Conservation (phyloP, 768 basidiomycete species). For the Suillus luteus region DNA sequence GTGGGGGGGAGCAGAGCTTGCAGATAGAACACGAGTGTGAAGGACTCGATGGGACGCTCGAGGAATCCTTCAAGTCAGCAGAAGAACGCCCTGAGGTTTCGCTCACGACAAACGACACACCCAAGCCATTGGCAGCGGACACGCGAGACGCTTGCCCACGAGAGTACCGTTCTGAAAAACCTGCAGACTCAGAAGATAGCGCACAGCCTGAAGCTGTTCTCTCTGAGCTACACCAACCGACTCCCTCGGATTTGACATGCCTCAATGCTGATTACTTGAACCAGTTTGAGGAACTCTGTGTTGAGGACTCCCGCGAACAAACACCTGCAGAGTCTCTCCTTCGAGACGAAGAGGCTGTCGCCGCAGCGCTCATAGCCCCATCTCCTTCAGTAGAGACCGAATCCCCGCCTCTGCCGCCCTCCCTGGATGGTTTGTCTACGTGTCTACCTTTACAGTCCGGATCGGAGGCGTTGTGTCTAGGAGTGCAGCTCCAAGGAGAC, state of each 20-base stretch:
- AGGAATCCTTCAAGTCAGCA: background rate
- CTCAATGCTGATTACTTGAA: background rate
- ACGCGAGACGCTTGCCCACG: background rate
- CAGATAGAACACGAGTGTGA: background rate
- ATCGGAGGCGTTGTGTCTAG: background rate
- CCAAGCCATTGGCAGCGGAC: background rate
- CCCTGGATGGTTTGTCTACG: background rate
- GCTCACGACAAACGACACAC: too few species aligned
- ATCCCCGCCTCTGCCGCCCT: background rate
- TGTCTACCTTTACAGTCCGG: background rate
- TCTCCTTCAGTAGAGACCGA: background rate
- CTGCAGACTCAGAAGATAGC: background rate
- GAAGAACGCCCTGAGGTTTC: background rate
- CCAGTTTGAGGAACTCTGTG: background rate
- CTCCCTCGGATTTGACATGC: background rate
- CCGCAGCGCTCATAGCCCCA: background rate
- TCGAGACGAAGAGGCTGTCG: conserved; percentile 1
- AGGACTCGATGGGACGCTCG: background rate
- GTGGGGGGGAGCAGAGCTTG: background rate
- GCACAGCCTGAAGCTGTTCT: background rate
- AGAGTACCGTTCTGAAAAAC: background rate
- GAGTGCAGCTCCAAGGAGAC: background rate
- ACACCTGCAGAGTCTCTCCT: background rate
- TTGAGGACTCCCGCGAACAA: background rate
- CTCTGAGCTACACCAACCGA: background rate